phyloP scores from a whole-genome alignment of 257 asterid species.

The Dorcoceras hygrometricum region DNA sequence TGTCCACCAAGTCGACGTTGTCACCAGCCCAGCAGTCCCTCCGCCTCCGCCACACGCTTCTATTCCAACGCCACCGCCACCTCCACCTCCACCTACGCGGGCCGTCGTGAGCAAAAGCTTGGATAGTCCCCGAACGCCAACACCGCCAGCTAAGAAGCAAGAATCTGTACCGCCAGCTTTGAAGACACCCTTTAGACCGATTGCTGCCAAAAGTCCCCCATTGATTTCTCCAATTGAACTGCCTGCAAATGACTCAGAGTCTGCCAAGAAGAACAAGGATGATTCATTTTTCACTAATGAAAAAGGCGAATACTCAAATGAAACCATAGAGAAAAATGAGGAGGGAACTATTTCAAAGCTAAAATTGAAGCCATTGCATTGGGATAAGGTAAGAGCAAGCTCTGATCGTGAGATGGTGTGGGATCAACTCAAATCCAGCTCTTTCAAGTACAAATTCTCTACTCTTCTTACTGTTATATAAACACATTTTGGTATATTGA shows the following conservation, averaged over 20 bases:
- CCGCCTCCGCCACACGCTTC: conserved; percentile 24
- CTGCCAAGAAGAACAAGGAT: conserved; percentile 30
- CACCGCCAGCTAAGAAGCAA: conserved; percentile 39
- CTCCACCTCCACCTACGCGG: conserved; percentile 28
- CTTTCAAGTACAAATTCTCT: conserved; percentile 60
- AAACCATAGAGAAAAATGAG: conserved; percentile 34
- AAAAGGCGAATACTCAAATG: conserved; percentile 26
- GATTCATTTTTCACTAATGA: conserved; percentile 21
- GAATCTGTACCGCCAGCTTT: conserved; percentile 43
- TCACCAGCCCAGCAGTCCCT: conserved; percentile 24
- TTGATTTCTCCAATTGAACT: conserved; percentile 56
- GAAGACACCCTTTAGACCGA: conserved; percentile 45
- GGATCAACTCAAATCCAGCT: conserved; percentile 94
- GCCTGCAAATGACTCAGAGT: conserved; percentile 38
- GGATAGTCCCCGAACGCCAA: conserved; percentile 66
- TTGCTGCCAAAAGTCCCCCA: conserved; percentile 37
- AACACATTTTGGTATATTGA: not conserved
- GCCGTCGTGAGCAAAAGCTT: conserved; percentile 42
- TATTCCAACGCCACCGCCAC: conserved; percentile 45
- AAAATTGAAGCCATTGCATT: conserved; percentile 87
- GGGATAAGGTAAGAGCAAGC: conserved; percentile 98
- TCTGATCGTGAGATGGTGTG: conserved; percentile 96
- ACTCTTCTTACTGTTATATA: conserved; percentile 2
- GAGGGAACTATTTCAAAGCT: conserved; percentile 58
- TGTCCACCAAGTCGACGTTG: conserved; percentile 19